phyloP scores from a whole-genome alignment of 345 rosid species.

The Aquilaria sinensis region DNA sequence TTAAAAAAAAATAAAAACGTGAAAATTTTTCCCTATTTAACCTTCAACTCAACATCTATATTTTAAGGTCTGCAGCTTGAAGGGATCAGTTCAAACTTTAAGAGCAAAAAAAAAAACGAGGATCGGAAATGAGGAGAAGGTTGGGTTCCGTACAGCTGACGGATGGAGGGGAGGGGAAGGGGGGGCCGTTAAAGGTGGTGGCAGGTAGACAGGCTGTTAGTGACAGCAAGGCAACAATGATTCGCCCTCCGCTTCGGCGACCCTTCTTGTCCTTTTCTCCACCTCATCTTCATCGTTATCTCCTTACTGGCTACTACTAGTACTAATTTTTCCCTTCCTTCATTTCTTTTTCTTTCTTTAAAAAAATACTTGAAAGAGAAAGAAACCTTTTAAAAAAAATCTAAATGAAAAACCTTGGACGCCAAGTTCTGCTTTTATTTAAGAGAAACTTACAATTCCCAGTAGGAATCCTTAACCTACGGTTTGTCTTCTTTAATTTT shows the following conservation, averaged over 20 bases:
- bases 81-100: too few relatives aligned
- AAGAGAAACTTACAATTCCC: too few relatives aligned
- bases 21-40: too few relatives aligned
- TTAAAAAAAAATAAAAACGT: too few relatives aligned
- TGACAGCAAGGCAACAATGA: constrained; percentile 38
- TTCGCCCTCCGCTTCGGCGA: constrained; percentile 62
- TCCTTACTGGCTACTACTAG: constrained; percentile 17
- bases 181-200: constrained; percentile 48
- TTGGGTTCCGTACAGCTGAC: constrained; percentile 31
- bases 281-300: constrained; percentile 20
- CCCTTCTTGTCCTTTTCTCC: constrained; percentile 70
- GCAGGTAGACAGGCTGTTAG: constrained; percentile 61
- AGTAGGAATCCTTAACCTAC: too few relatives aligned
- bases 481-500: too few relatives aligned
- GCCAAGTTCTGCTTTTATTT: too few relatives aligned
- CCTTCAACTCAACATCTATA: too few relatives aligned
- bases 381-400: too few relatives aligned
- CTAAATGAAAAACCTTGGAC: too few relatives aligned
- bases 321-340: background rate
- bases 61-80: background rate
- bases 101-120: background rate
- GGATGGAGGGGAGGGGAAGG: constrained; percentile 14
- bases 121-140: background rate
- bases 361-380: too few relatives aligned
- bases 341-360: too few relatives aligned